Evolutionary conservation across 1,284 basidiomycete species (phyloP).

Genomic region (Apiotrichum mycotoxinovorans): DNA sequence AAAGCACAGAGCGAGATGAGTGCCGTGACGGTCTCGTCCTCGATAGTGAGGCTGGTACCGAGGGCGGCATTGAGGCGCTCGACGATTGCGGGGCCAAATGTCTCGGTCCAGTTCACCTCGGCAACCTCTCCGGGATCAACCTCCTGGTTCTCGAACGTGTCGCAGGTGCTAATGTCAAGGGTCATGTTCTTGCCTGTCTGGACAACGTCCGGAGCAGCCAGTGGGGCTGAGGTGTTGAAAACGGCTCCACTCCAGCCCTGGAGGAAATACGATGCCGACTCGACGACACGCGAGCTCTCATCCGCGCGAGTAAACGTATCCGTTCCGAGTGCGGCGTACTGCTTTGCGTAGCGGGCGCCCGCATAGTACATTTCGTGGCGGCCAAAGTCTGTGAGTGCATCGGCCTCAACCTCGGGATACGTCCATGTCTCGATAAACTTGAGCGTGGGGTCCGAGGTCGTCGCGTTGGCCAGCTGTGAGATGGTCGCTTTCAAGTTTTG

Average conservation of each 20-base stretch:
- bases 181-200: constrained; percentile 14
- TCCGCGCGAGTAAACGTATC: constrained; percentile 6
- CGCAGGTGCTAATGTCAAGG: constrained; percentile 10
- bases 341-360: constrained; percentile 2
- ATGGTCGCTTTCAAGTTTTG: constrained; percentile 8
- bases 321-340: constrained; percentile 3
- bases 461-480: constrained; percentile 9
- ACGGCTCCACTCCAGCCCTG: constrained; percentile 7
- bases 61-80: neutral
- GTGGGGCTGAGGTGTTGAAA: neutral
- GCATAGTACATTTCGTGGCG: constrained; percentile 9
- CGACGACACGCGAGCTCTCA: constrained; percentile 13
- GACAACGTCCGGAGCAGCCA: neutral
- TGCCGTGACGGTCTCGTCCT: neutral
- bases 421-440: constrained; percentile 9
- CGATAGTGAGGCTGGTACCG: neutral
- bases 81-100: neutral
- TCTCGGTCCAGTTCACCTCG: neutral
- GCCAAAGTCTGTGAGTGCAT: constrained; percentile 15
- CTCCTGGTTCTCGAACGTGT: constrained; percentile 8
- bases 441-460: constrained; percentile 2
- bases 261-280: constrained; percentile 13
- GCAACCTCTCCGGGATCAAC: constrained; percentile 6
- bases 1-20: neutral
- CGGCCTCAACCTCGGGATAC: constrained; percentile 2